phyloP scores from a whole-genome alignment of 1,139 yeast species.

The Blastobotrys persicus region DNA sequence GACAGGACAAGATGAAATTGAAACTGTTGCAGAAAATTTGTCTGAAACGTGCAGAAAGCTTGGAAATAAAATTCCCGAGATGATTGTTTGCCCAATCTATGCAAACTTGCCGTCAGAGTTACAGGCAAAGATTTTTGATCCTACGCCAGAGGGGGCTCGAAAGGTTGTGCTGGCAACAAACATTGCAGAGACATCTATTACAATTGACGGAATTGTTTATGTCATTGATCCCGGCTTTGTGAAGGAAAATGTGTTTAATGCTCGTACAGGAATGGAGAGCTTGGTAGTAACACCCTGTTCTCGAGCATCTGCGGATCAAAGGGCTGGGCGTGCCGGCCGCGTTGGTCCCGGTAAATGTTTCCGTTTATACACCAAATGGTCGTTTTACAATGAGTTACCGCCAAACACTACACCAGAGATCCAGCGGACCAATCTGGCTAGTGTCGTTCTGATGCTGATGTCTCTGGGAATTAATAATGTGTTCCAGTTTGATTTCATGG shows the following conservation, averaged over 20 bases:
- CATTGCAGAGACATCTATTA: constrained; percentile 95
- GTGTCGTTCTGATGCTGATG: constrained; percentile 69
- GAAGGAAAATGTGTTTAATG: constrained; percentile 91
- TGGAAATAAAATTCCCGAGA: constrained; percentile 59
- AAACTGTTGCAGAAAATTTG: constrained; percentile 69
- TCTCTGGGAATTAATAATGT: constrained; percentile 82
- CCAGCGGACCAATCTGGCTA: constrained; percentile 71
- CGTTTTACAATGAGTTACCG: constrained; percentile 74
- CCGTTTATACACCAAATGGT: constrained; percentile 82
- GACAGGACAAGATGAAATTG: constrained; percentile 95
- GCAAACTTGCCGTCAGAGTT: constrained; percentile 85
- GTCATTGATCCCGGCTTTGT: constrained; percentile 98
- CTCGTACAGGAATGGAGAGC: constrained; percentile 87
- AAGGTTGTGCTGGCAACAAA: constrained; percentile 94
- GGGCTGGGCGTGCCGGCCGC: constrained; percentile 98
- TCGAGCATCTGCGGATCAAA: constrained; percentile 89
- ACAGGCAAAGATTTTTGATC: constrained; percentile 80
- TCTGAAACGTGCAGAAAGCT: constrained; percentile 62
- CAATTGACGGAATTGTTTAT: constrained; percentile 95
- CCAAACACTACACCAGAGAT: constrained; percentile 86
- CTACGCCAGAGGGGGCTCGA: constrained; percentile 74
- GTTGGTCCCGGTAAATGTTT: constrained; percentile 96
- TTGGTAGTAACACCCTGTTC: constrained; percentile 85
- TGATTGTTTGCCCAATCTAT: constrained; percentile 83
- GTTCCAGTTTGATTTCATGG: constrained; percentile 83